Base-by-base conservation (phyloP, 352 stramenopile species). In the Globisporangium echinulatum region DNA sequence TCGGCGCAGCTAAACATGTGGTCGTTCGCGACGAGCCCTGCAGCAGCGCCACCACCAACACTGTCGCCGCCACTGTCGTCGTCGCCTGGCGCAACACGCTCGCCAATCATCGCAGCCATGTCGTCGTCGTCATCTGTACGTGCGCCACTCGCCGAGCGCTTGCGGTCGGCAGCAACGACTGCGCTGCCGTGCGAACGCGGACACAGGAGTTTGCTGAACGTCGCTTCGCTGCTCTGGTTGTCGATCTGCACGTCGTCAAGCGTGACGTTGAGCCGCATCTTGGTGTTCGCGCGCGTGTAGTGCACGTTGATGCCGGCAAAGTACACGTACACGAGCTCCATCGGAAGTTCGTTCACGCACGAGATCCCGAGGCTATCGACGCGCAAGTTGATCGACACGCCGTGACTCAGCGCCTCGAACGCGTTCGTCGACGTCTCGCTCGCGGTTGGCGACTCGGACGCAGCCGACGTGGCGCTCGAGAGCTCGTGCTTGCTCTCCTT, bases 251-350 rank as follows among this genome's bases (percentile, higher is more conserved):
- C 66, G 55, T 96, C 81, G 37, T 94, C 78, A 11, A 96, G 69
- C 7, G 88, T 95, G 33, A 95, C 66, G 49, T 88, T 89, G 57
- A 96, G 77, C 4, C 75, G 65, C 83, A 96, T 96, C 47, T 94
- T 96, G 19, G 79, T 71, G 58, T 92, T 90, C 17, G 82, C 60
- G 14, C 86, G 79, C 6, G 76, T 84, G 58, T 91, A 95, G 43
- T 88, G 75, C 5, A 88, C 56, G 43, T 74, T 90, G 49, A 96
- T 85, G 15, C 85, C 84, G 48, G 85, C 80, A 13, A 96, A 72
- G 59, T 91, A 92, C 15, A 93, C 68, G 59, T 96, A 96, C 44
- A 96, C 69, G 7, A 96, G 62, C 62, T 96, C 88, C 59, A 85
- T 90, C 1, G 88, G 88, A 50, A 90, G 66, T 56, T 92, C 77